Evolutionary conservation across 2,329 filamentous ascomycete genomes (phyloP).

Genomic region (Cucurbitaria berberidis): DNA sequence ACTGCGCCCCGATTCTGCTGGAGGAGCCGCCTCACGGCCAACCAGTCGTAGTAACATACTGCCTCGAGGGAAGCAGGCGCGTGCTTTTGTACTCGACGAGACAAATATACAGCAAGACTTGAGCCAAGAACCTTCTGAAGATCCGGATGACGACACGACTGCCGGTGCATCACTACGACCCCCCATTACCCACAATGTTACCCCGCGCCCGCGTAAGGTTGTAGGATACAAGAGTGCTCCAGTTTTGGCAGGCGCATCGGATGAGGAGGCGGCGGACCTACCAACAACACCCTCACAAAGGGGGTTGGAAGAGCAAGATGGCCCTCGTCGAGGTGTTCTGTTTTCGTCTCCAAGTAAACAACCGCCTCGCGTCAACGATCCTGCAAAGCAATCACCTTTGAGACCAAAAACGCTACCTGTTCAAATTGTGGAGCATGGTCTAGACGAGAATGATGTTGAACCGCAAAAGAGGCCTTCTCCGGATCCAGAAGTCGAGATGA

Average conservation of each 20-base stretch:
- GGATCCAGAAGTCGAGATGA: conserved; percentile 35
- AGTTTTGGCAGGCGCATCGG: not conserved
- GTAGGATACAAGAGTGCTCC: not conserved
- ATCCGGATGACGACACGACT: conserved; percentile 1
- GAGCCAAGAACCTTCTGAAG: not conserved
- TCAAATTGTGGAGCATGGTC: conserved; percentile 20
- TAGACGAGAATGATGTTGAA: not conserved
- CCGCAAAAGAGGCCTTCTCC: conserved; percentile 14
- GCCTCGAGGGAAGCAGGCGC: conserved; percentile 29
- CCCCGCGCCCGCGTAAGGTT: conserved; percentile 14
- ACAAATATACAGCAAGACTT: conserved; percentile 4
- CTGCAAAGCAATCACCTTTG: conserved; percentile 21
- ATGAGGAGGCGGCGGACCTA: conserved; percentile 26
- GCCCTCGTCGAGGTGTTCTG: conserved; percentile 27
- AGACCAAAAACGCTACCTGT: conserved; percentile 19
- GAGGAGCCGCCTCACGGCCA: conserved; percentile 9
- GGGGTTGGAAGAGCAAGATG: conserved; percentile 22
- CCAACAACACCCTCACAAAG: conserved; percentile 29
- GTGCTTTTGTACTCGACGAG: conserved; percentile 25
- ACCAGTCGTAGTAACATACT: conserved; percentile 18
- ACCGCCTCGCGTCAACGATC: conserved; percentile 25
- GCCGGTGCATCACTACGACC: conserved; percentile 2
- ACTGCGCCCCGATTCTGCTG: conserved; percentile 23
- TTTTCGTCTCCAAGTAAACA: conserved; percentile 44
- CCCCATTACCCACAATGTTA: conserved; percentile 6